These are phyloP conservation scores for Excoecaria cochinchinensis DNA, from an alignment of 345 rosid genomes.

Conservation along the genomic window DNA sequence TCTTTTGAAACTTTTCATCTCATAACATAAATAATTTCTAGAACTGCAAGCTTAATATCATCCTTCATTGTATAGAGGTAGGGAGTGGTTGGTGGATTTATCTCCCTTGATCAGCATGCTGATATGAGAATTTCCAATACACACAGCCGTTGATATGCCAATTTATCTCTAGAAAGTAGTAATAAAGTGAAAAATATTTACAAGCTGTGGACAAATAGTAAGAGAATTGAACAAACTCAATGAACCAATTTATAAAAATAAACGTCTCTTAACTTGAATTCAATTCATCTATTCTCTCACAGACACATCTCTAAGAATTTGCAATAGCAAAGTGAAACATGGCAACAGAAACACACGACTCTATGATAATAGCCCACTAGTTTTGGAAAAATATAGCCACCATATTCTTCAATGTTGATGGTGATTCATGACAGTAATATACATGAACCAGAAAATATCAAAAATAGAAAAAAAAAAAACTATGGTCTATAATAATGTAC, in stretches of 20 bases:
- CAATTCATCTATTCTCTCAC: not conserved
- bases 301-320: not conserved
- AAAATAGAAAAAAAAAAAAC: constrained; percentile 14
- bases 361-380: not conserved
- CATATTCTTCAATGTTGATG: constrained; percentile 2
- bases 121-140: not conserved
- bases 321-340: not conserved
- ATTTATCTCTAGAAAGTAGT: not conserved
- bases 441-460: constrained; percentile 9
- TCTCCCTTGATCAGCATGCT: not conserved
- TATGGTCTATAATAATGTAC: constrained; percentile 53
- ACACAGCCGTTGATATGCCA: not conserved
- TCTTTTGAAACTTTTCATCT: not conserved
- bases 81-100: not conserved
- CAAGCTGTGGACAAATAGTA: not conserved
- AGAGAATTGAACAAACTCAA: not conserved
- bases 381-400: not conserved
- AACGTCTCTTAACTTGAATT: constrained; percentile 10
- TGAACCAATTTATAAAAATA: not conserved
- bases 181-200: not conserved
- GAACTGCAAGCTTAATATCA: too few relatives aligned
- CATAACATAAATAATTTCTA: too few relatives aligned
- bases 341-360: not conserved
- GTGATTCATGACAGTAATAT: constrained; percentile 19
- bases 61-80: not conserved